Conservation (phyloP, 2,329 filamentous ascomycete species). For the Aureobasidium sp. region DNA sequence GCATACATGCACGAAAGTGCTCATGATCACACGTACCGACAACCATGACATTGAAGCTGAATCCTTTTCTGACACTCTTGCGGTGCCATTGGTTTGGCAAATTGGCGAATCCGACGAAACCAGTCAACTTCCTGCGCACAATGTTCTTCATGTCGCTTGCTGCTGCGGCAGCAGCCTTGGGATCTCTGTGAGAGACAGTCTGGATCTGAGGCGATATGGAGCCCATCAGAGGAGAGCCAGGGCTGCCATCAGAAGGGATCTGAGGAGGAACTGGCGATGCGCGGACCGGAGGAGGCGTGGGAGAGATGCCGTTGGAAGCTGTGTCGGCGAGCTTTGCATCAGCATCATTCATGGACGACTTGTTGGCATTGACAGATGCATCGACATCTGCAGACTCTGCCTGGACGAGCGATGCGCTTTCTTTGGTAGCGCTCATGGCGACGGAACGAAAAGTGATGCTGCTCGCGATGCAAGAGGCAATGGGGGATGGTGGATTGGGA, state of each 20-base stretch:
- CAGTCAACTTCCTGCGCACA: slow-evolving; percentile 93
- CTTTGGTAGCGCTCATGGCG: slow-evolving; percentile 11
- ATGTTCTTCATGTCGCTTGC: slow-evolving; percentile 71
- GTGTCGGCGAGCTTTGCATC: slow-evolving; percentile 16
- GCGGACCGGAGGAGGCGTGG: slow-evolving; percentile 36
- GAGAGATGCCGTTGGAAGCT: slow-evolving; percentile 39
- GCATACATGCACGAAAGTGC: neutral
- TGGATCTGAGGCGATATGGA: slow-evolving; percentile 39
- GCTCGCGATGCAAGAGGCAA: slow-evolving; percentile 7
- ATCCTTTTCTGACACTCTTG: slow-evolving; percentile 99
- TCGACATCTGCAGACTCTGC: neutral
- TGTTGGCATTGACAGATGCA: neutral
- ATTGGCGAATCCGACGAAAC: slow-evolving; percentile 98
- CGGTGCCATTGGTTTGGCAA: slow-evolving; percentile 99
- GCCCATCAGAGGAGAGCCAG: slow-evolving; percentile 46
- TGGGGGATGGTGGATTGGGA: neutral
- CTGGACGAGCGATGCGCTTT: slow-evolving; percentile 2
- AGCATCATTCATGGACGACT: slow-evolving; percentile 14
- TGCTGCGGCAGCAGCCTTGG: slow-evolving; percentile 46
- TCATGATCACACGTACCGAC: slow-evolving; percentile 65
- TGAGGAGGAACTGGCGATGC: slow-evolving; percentile 39
- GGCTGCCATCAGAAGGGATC: slow-evolving; percentile 41
- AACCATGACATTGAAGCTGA: slow-evolving; percentile 99
- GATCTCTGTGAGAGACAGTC: slow-evolving; percentile 57
- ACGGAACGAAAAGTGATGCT: neutral